Evolutionary conservation across 2,329 filamentous ascomycete genomes (phyloP), one percentile per base, ranked within the genome.

Genomic region (Endoconidiophora laricicola): DNA sequence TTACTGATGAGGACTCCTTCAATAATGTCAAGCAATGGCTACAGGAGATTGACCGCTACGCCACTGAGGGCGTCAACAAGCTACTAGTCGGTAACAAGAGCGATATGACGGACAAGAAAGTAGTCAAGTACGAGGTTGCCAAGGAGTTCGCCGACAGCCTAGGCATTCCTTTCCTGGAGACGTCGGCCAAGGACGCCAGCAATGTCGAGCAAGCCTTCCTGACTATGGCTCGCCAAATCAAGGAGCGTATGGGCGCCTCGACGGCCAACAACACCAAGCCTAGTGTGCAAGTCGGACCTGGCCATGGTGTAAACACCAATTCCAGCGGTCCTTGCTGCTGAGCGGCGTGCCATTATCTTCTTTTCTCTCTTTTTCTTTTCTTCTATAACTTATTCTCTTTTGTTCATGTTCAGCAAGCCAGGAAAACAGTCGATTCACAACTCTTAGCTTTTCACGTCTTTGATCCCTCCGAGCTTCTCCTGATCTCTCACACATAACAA

Each of bases 1-100:
- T 98, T 64, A 98, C 91, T 59, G 91, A 98, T 68, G 95, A 96
- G 90, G 91, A 96, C 68, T 94, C 86, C 26, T 98, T 98, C 86
- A 96, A 98, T 81, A 98, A 96, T 73, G 91, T 98, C 62, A 96
- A 98, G 84, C 91, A 98, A 76, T 98, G 91, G 91, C 79, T 98
- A 55, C 91, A 98, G 69, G 91, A 98, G 73, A 98, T 98, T 61
- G 91, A 98, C 73, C 82, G 91, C 67, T 96, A 98, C 63, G 91
- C 91, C 60, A 98, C 91, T 59, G 91, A 98, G 71, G 91, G 91
- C 58, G 91, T 98, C 64, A 98, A 98, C 80, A 98, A 98, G 78
- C 78, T 98, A 58, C 81, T 98, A 55, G 90, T 98, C 56, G 91
- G 91, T 64, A 98, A 98, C 83, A 98, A 98, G 83, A 94, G 87